These are phyloP conservation scores for Syzygium grande DNA, from an alignment of 345 rosid species.

Conservation along the genomic window DNA sequence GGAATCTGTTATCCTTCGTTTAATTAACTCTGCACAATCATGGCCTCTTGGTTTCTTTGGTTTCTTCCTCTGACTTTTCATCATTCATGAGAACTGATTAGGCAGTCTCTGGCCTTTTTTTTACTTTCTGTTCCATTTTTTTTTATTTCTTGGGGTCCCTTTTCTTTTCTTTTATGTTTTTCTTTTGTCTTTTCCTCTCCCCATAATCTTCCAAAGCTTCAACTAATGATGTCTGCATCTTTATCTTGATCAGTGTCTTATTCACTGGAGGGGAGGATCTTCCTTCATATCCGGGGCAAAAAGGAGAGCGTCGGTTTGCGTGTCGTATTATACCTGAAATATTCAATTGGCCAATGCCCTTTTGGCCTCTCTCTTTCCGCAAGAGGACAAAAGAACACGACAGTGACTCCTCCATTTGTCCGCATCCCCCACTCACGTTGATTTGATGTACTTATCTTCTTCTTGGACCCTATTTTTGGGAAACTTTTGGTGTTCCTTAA, in stretches of 20 bases:
- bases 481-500: background rate
- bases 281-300: constrained; percentile 15
- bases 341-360: constrained; percentile 2
- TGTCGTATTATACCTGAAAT: constrained; percentile 19
- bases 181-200: background rate
- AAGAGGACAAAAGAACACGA: background rate
- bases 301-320: constrained; percentile 11
- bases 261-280: constrained; percentile 3
- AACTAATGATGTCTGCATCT: constrained; percentile 1
- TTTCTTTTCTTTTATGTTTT: background rate
- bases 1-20: background rate
- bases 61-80: background rate
- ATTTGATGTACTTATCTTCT: background rate
- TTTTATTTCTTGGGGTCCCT: background rate
- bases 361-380: background rate
- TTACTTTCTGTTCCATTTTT: background rate
- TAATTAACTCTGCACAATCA: background rate
- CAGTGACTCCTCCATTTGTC: background rate
- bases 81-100: background rate
- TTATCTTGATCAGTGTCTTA: constrained; percentile 5
- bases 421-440: background rate
- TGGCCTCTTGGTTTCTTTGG: background rate
- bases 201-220: constrained; percentile 4
- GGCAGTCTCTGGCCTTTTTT: background rate
- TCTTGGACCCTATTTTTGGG: background rate